Percentiles rank a stretch among this genome's conserved stretches.
These are phyloP conservation scores for Puccinia hordei DNA, from an alignment of 1,284 basidiomycete species.

Conservation along the genomic window DNA sequence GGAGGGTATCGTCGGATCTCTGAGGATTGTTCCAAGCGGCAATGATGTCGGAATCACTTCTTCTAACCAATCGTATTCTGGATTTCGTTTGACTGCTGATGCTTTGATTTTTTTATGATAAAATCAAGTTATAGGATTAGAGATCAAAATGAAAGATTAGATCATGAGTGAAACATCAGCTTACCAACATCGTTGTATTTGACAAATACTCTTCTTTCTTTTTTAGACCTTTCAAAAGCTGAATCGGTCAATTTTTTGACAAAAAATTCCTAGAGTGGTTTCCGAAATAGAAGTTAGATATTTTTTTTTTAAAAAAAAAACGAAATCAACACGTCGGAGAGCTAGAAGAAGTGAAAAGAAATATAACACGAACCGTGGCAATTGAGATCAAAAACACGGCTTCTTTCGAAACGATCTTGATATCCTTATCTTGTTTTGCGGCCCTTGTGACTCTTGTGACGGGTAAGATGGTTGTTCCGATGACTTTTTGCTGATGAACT, in stretches of 20 bases:
- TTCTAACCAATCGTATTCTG: constrained; percentile 46
- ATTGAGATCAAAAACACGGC: constrained; percentile 44
- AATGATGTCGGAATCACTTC: constrained; percentile 42
- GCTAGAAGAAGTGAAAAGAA: neutral
- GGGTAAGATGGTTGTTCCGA: constrained; percentile 43
- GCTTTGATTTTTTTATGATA: neutral
- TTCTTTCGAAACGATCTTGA: constrained; percentile 43
- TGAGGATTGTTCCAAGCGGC: constrained; percentile 21
- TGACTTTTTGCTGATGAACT: constrained; percentile 63
- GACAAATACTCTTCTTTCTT: constrained; percentile 43
- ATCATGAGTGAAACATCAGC: constrained; percentile 4
- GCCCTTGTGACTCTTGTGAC: constrained; percentile 33
- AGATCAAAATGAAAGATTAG: neutral
- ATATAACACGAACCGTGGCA: constrained; percentile 32
- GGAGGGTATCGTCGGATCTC: constrained; percentile 40
- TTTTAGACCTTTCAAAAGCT: constrained; percentile 38
- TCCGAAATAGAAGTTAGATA: neutral
- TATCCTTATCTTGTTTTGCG: constrained; percentile 52
- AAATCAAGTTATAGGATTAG: neutral
- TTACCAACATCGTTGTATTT: constrained; percentile 49
- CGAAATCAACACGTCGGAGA: neutral
- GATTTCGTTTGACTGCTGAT: constrained; percentile 37
- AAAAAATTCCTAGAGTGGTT: constrained; percentile 38
- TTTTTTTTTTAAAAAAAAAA: neutral
- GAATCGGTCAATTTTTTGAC: constrained; percentile 47